Evolutionary conservation across 1,284 basidiomycete species (phyloP), one percentile per base, ranked within the genome.

Genomic region (Cerioporus squamosus): DNA sequence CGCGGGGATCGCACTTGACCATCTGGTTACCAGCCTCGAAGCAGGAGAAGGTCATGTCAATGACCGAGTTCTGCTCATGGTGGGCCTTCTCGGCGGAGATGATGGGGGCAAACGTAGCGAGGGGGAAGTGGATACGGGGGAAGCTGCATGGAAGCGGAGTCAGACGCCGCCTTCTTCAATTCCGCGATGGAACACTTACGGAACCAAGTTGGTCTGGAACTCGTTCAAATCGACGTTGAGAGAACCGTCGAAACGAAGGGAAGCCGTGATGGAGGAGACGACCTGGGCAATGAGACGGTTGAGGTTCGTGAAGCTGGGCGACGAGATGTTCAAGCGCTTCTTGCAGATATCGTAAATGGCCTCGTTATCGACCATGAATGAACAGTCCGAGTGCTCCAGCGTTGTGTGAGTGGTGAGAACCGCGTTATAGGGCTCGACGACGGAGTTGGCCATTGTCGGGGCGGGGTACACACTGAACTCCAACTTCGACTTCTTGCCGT

Each of bases 381-480:
- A 98, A 79, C 97, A 99, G 81, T 99, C 97, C 26, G 95, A 97
- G 83, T 99, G 96, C 81, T 99, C 97, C 54, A 99, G 90, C 42
- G 97, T 99, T 53, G 97, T 98, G 81, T 99, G 97, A 46, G 97
- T 99, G 62, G 97, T 99, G 72, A 99, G 81, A 62, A 99, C 95
- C 47, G 96, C 96, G 85, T 99, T 99, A 86, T 99, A 99, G 8
- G 97, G 97, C 81, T 99, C 97, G 49, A 99, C 97, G 62, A 99
- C 95, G 10, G 96, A 98, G 79, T 93, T 97, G 57, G 94, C 93
- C 81, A 97, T 91, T 66, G 91, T 92, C 46, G 95, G 94, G 23
- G 95, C 93, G 53, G 97, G 97, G 81, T 98, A 98, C 56, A 99
- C 95, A 66, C 93, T 92, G 83, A 99, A 99, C 79, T 99, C 97